These are phyloP conservation scores for Solanum appendiculatum DNA, from an alignment of 257 asterid species.

Conservation along the genomic window DNA sequence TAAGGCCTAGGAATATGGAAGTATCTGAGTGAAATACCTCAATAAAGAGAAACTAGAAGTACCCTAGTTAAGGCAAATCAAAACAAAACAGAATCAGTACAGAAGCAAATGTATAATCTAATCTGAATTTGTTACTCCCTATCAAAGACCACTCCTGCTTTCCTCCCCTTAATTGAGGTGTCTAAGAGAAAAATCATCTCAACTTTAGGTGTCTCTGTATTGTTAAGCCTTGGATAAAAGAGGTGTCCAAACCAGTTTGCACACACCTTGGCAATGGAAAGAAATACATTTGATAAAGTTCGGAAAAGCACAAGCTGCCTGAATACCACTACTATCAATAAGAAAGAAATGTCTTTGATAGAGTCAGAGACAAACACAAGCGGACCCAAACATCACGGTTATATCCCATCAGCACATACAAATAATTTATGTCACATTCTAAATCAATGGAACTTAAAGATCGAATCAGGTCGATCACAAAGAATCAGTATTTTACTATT, in stretches of 20 bases:
- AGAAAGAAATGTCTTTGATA: neutral
- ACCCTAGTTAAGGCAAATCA: neutral
- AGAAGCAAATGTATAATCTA: neutral
- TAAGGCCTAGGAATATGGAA: neutral
- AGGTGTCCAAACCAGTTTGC: neutral
- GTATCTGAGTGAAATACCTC: neutral
- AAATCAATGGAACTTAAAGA: neutral
- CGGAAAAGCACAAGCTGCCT: neutral
- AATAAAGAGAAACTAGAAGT: neutral
- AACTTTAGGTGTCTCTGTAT: neutral
- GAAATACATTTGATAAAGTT: neutral
- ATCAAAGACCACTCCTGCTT: neutral
- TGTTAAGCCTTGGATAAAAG: neutral
- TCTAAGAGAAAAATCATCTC: neutral
- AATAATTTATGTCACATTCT: neutral
- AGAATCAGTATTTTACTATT: neutral
- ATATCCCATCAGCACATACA: neutral
- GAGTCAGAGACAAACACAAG: neutral
- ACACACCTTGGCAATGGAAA: neutral
- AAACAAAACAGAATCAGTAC: neutral
- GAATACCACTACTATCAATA: neutral
- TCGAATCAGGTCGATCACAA: neutral
- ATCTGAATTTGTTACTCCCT: neutral
- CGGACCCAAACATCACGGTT: neutral
- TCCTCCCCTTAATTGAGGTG: neutral